Evolutionary conservation across 78 protist species (phyloP).

Genomic region (Bigelowiella natans): DNA sequence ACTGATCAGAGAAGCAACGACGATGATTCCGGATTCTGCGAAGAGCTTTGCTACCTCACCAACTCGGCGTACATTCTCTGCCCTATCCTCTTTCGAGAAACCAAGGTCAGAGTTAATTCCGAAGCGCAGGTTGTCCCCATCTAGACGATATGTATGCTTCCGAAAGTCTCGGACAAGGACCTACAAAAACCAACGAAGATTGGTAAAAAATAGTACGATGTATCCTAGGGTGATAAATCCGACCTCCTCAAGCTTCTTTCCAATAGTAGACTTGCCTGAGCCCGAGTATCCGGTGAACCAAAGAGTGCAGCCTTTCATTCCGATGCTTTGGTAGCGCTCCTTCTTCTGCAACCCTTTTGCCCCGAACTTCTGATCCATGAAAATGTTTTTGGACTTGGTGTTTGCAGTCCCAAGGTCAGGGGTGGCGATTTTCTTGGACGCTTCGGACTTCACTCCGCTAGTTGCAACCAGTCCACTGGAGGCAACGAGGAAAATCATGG

Average conservation of each 20-base stretch:
- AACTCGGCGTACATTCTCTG: constrained; percentile 26
- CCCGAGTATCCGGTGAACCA: constrained; percentile 46
- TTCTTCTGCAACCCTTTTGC: too few species aligned
- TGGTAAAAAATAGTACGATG: too few species aligned
- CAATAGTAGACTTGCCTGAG: constrained; percentile 39
- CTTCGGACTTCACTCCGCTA: too few species aligned
- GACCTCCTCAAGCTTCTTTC: constrained; percentile 21
- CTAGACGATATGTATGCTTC: constrained; percentile 18
- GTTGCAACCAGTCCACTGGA: too few species aligned
- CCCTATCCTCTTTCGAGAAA: constrained; percentile 17
- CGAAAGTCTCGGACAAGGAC: not conserved
- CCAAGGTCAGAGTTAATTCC: constrained; percentile 36
- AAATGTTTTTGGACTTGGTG: too few species aligned
- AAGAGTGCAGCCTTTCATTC: constrained; percentile 29
- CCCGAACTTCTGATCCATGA: too few species aligned
- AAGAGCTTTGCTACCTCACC: constrained; percentile 31
- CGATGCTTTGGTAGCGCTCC: not conserved
- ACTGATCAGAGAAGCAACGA: constrained; percentile 36
- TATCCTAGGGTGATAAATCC: too few species aligned
- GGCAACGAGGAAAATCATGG: too few species aligned
- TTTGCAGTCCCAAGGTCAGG: too few species aligned
- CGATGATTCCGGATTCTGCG: constrained; percentile 29
- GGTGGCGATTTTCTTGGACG: too few species aligned
- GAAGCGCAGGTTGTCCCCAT: constrained; percentile 48
- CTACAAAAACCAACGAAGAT: too few species aligned